Conservation (phyloP, 495 filamentous ascomycete species). For the Bathelium albidoporum region DNA sequence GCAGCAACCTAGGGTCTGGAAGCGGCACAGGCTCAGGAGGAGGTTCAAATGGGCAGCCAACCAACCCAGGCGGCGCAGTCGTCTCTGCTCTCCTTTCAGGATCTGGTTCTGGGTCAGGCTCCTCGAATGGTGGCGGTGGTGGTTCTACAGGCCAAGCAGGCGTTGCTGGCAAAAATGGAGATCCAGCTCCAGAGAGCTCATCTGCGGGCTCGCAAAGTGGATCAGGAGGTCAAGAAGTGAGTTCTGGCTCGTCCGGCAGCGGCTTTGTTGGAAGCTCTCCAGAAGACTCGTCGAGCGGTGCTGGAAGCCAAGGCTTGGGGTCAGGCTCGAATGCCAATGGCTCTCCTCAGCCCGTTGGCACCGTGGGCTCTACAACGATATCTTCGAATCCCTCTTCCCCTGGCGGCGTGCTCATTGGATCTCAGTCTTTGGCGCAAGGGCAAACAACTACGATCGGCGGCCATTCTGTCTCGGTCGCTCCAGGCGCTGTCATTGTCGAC, state of each 20-base stretch:
- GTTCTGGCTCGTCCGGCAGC: neutral
- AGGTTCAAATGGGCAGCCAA: neutral
- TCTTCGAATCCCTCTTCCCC: neutral
- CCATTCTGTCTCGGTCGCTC: neutral
- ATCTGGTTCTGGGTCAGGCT: neutral
- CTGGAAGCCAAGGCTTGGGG: neutral
- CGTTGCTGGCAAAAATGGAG: neutral
- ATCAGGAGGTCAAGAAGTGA: neutral
- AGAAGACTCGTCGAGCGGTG: neutral
- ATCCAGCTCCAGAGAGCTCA: neutral
- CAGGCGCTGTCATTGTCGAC: neutral
- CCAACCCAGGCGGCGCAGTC: neutral
- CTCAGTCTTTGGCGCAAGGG: neutral
- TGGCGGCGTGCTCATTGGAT: neutral
- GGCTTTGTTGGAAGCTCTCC: neutral
- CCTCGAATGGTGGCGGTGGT: neutral
- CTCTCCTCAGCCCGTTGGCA: neutral
- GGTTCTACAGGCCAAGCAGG: neutral
- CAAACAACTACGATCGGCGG: neutral
- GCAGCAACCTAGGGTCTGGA: neutral
- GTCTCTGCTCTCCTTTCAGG: slow-evolving; percentile 1
- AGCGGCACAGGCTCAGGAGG: neutral
- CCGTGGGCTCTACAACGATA: neutral
- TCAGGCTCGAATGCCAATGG: neutral
- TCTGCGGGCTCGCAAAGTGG: neutral